Percentiles rank a stretch among this genome's conserved stretches.
phyloP scores from a whole-genome alignment of 1,139 yeast genomes.

The Kurtzmaniella quercitrusa region DNA sequence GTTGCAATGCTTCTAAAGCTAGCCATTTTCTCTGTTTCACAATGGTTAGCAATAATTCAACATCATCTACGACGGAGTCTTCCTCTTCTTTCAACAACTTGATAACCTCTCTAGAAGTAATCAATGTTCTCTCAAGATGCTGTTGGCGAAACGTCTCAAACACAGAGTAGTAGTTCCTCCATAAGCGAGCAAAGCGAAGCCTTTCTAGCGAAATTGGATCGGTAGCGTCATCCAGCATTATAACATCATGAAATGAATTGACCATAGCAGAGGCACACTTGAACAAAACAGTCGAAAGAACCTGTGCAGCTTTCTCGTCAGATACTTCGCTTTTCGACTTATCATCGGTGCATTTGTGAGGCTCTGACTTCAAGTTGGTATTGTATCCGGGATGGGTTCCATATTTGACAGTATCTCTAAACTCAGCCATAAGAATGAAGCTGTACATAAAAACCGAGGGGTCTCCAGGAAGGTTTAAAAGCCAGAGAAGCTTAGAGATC shows the following conservation, averaged over 20 bases:
- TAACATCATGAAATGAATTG: constrained; percentile 9
- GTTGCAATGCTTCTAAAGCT: not conserved
- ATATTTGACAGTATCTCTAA: constrained; percentile 13
- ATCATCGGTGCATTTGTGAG: not conserved
- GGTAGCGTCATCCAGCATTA: constrained; percentile 1
- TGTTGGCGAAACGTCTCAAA: constrained; percentile 16
- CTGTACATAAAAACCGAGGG: constrained; percentile 18
- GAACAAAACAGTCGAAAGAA: constrained; percentile 12
- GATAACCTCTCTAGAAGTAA: not conserved
- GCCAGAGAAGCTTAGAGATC: constrained; percentile 10
- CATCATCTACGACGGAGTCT: not conserved
- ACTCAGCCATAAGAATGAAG: constrained; percentile 23
- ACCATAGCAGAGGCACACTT: constrained; percentile 17
- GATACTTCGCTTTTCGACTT: not conserved
- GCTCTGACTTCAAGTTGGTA: constrained; percentile 13
- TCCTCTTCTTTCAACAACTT: not conserved
- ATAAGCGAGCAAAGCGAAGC: constrained; percentile 10
- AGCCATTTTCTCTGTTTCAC: not conserved
- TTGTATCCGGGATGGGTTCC: constrained; percentile 25
- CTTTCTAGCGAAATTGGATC: constrained; percentile 8
- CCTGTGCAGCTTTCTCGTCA: constrained; percentile 4
- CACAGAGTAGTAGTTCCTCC: constrained; percentile 15
- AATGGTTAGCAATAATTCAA: not conserved
- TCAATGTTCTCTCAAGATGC: constrained; percentile 10
- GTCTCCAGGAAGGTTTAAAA: constrained; percentile 11